Evolutionary conservation across 768 basidiomycete genomes (phyloP).

Genomic region (Exsudoporus frostii): DNA sequence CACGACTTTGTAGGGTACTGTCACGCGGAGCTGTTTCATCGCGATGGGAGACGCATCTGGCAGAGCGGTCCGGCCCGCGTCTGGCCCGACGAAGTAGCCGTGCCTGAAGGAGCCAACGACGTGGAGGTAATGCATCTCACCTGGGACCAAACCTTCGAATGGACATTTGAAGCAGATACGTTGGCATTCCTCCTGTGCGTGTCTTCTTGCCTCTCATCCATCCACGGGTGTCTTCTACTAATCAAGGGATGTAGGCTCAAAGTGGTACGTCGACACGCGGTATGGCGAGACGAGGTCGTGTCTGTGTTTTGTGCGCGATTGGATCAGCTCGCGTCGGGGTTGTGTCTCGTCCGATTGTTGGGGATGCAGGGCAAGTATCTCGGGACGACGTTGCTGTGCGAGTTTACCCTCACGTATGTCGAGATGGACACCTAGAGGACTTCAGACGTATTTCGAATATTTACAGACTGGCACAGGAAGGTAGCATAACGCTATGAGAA

Average conservation of each 20-base stretch:
- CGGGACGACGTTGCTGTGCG: slow-evolving; percentile 29
- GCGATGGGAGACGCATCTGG: slow-evolving; percentile 40
- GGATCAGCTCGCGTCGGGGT: slow-evolving; percentile 43
- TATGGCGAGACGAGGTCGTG: slow-evolving; percentile 44
- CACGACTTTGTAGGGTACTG: slow-evolving; percentile 42
- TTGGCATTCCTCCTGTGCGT: slow-evolving; percentile 51
- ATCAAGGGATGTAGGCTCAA: slow-evolving; percentile 4
- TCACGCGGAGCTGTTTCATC: slow-evolving; percentile 44
- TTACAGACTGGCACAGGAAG: too few species aligned
- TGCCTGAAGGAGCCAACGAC: background rate
- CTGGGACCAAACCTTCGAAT: slow-evolving; percentile 45
- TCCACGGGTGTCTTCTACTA: background rate
- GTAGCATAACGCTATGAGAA: too few species aligned
- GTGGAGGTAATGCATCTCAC: slow-evolving; percentile 33
- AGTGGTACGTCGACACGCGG: slow-evolving; percentile 34
- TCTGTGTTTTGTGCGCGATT: slow-evolving; percentile 54
- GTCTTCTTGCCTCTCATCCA: background rate
- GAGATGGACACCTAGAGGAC: background rate
- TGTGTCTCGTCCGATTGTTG: slow-evolving; percentile 49
- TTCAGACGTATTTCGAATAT: background rate
- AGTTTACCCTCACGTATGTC: slow-evolving; percentile 18
- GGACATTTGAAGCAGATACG: slow-evolving; percentile 49
- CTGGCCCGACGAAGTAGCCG: slow-evolving; percentile 29
- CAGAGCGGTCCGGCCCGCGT: slow-evolving; percentile 37
- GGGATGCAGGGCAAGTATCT: slow-evolving; percentile 45